Evolutionary conservation across 139 green algal genomes (phyloP), one percentile per base, ranked within the genome.

Genomic region (Closterium sp.): DNA sequence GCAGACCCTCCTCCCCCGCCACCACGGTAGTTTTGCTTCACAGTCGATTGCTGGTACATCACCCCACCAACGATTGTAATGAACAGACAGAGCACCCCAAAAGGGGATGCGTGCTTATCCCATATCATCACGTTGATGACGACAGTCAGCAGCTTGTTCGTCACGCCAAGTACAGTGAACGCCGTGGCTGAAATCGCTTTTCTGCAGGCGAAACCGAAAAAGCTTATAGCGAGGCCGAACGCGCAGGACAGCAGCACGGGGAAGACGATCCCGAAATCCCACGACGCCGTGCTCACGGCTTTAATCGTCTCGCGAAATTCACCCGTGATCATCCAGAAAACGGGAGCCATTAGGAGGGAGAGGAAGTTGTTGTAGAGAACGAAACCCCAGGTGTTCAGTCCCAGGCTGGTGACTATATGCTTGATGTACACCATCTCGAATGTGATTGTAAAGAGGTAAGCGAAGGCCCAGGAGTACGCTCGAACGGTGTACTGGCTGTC

Each of bases 111-210:
- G 89, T 97, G 96, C 86, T 97, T 95, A 93, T 97, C 95, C 96
- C 96, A 97, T 50, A 97, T 96, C 10, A 95, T n/a, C 6, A 88
- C 89, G 94, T 97, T 97, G 89, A 97, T 93, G 13, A 97, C 32
- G 28, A 97, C 94, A 21, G 96, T 97, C 29, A 93, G 89, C 31
- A 98, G 95, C 95, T 98, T 98, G 95, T 97, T 98, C 24, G 97
- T 94, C 88, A 98, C 97, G 86, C 97, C 97, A 10, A 98, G 96
- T 27, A 98, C 96, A 0, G 97, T 97, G 89, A 97, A 97, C 1
- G 96, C 91, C 0, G 97, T 98, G 13, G 97, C 97, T 0, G 95
- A 96, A 19, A 98, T 93, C 73, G 94, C 88, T 88, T 92, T 89
- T 27, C 97, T 95, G 91, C 98, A 95, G 42, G 96, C 87, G 91